Conservation (phyloP, 495 filamentous ascomycete species). For the Hyaloscypha hepaticicola region DNA sequence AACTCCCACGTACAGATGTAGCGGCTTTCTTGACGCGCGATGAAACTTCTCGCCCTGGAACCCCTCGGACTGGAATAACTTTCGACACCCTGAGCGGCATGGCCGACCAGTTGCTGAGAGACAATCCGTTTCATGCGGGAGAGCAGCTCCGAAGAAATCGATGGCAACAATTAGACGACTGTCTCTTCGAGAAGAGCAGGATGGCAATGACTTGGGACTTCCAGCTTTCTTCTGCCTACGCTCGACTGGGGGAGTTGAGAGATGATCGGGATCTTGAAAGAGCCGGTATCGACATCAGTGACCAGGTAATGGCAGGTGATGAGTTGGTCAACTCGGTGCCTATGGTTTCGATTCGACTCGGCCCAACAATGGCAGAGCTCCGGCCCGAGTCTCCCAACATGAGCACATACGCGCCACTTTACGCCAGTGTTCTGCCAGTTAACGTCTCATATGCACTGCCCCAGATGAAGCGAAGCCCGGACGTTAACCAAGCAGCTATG, state of each 20-base stretch:
- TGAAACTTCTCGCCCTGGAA: neutral
- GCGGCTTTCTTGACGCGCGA: slow-evolving; percentile 6
- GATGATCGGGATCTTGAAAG: slow-evolving; percentile 26
- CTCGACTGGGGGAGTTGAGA: slow-evolving; percentile 24
- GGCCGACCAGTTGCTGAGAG: neutral
- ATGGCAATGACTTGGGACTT: slow-evolving; percentile 15
- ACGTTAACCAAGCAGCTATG: no score
- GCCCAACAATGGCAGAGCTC: slow-evolving; percentile 1
- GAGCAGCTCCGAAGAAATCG: neutral
- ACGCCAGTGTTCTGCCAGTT: no score
- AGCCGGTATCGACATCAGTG: slow-evolving; percentile 12
- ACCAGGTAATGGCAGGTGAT: slow-evolving; percentile 13
- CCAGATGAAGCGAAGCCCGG: no score
- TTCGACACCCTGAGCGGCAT: neutral
- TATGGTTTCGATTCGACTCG: slow-evolving; percentile 25
- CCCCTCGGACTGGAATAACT: neutral
- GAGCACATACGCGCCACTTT: no score
- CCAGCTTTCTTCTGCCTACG: slow-evolving; percentile 8
- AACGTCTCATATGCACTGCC: no score
- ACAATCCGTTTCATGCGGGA: neutral
- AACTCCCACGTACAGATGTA: slow-evolving; percentile 7
- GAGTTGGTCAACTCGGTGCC: slow-evolving; percentile 24
- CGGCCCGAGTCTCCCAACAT: neutral
- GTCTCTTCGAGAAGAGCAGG: neutral
- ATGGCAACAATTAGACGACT: neutral